Evolutionary conservation across 352 stramenopile species (phyloP).

Genomic region (Phytophthora parvispora): DNA sequence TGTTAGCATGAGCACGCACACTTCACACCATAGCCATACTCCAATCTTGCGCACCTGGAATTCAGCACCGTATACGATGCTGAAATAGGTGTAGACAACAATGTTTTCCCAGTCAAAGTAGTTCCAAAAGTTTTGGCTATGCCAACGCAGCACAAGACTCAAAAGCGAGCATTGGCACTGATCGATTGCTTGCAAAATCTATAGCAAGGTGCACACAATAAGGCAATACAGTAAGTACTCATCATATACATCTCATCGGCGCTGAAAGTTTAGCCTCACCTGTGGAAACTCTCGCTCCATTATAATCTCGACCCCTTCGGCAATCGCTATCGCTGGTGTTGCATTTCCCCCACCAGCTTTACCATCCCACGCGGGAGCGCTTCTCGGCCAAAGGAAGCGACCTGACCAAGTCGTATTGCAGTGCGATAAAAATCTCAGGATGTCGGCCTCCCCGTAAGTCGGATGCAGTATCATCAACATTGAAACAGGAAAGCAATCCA

Average conservation of each 20-base stretch:
- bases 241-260: background rate
- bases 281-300: conserved; percentile 59
- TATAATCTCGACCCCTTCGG: conserved; percentile 57
- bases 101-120: conserved; percentile 77
- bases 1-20: too few species aligned
- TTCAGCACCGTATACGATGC: conserved; percentile 62
- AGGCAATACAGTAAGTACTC: too few species aligned
- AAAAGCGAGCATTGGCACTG: conserved; percentile 61
- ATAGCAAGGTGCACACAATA: background rate
- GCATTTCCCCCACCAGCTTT: background rate
- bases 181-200: conserved; percentile 57
- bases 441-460: conserved; percentile 39
- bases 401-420: conserved; percentile 33
- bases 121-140: conserved; percentile 75
- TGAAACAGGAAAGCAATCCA: conserved; percentile 63
- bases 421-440: conserved; percentile 43
- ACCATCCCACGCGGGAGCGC: background rate
- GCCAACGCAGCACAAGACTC: conserved; percentile 58
- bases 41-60: conserved; percentile 54
- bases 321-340: conserved; percentile 21
- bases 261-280: conserved; percentile 27
- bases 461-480: conserved; percentile 70
- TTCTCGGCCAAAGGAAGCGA: conserved; percentile 52
- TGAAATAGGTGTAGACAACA: conserved; percentile 61
- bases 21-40: background rate